phyloP scores from a whole-genome alignment of 169 alveolate species.

The Plasmodium gonderi region DNA sequence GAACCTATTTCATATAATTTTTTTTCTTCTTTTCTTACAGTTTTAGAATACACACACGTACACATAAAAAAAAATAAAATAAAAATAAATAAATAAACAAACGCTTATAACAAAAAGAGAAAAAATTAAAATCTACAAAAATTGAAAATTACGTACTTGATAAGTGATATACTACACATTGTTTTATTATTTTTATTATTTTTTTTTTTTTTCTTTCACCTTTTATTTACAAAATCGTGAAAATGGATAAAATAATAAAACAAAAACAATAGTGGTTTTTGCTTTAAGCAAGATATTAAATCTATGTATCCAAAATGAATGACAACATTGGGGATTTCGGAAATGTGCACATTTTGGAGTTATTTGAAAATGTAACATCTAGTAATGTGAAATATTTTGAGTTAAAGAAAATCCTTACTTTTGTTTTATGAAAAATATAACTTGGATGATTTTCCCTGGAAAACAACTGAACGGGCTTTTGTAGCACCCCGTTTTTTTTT shows the following conservation, averaged over 20 bases:
- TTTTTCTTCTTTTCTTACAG: slow-evolving; percentile 3
- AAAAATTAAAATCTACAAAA: slow-evolving; percentile 8
- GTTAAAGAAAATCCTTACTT: slow-evolving; percentile 30
- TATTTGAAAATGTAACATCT: slow-evolving; percentile 1
- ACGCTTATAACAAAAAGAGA: slow-evolving; percentile 13
- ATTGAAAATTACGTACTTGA: slow-evolving; percentile 7
- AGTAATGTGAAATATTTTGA: slow-evolving; percentile 15
- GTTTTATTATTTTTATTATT: too few species aligned
- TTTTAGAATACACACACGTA: slow-evolving; percentile 37
- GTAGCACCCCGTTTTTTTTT: background rate
- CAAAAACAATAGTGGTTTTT: background rate
- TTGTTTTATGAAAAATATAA: slow-evolving; percentile 32
- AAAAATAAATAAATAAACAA: background rate
- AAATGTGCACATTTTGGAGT: slow-evolving; percentile 10
- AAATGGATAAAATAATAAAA: background rate
- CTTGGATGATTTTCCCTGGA: slow-evolving; percentile 40
- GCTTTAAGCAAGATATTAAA: background rate
- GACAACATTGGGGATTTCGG: background rate
- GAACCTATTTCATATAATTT: slow-evolving; percentile 21
- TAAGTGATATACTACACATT: background rate
- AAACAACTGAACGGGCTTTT: slow-evolving; percentile 8
- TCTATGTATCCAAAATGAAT: background rate
- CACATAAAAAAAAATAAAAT: too few species aligned
- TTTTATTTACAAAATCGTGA: background rate
- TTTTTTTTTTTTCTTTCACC: background rate